A percentile compares a stretch with the other conserved stretches of the same genome.
Evolutionary conservation across 805 yeast species (phyloP).

Genomic region (Blastobotrys robertii): DNA sequence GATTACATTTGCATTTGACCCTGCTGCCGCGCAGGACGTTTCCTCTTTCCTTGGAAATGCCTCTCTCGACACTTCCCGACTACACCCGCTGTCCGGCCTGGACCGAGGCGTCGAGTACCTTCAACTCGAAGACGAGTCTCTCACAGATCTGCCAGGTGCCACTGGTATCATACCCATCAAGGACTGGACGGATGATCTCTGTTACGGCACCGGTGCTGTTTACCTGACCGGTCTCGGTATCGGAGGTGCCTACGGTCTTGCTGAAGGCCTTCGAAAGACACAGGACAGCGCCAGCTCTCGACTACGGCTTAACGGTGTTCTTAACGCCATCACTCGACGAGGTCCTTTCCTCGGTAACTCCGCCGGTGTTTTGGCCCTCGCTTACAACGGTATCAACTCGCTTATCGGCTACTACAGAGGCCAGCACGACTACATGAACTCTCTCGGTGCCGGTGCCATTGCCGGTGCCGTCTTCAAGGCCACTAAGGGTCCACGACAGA

Average conservation of each 20-base stretch:
- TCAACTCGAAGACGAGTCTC: slow-evolving; percentile 77
- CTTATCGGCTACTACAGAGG: slow-evolving; percentile 74
- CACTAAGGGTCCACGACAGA: slow-evolving; percentile 75
- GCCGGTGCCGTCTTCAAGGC: slow-evolving; percentile 89
- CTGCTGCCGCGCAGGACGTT: slow-evolving; percentile 52
- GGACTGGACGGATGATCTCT: slow-evolving; percentile 94
- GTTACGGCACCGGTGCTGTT: slow-evolving; percentile 96
- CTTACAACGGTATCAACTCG: slow-evolving; percentile 78
- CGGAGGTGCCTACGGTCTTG: slow-evolving; percentile 85
- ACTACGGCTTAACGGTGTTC: slow-evolving; percentile 76
- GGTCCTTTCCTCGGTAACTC: slow-evolving; percentile 95
- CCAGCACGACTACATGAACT: slow-evolving; percentile 76
- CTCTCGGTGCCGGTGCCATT: slow-evolving; percentile 80
- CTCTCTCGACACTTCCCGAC: slow-evolving; percentile 53
- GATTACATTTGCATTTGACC: slow-evolving; percentile 50
- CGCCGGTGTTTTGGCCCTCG: slow-evolving; percentile 87
- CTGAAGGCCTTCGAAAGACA: slow-evolving; percentile 73
- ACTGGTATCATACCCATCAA: slow-evolving; percentile 91
- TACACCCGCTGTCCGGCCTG: slow-evolving; percentile 89
- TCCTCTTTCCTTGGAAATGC: slow-evolving; percentile 51
- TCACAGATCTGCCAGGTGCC: slow-evolving; percentile 72
- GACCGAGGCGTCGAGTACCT: slow-evolving; percentile 84
- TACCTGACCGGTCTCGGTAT: slow-evolving; percentile 72
- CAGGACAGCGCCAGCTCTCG: slow-evolving; percentile 71
- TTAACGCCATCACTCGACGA: slow-evolving; percentile 86